phyloP scores from a whole-genome alignment of 495 filamentous ascomycete species.

The Tuber borchii region DNA sequence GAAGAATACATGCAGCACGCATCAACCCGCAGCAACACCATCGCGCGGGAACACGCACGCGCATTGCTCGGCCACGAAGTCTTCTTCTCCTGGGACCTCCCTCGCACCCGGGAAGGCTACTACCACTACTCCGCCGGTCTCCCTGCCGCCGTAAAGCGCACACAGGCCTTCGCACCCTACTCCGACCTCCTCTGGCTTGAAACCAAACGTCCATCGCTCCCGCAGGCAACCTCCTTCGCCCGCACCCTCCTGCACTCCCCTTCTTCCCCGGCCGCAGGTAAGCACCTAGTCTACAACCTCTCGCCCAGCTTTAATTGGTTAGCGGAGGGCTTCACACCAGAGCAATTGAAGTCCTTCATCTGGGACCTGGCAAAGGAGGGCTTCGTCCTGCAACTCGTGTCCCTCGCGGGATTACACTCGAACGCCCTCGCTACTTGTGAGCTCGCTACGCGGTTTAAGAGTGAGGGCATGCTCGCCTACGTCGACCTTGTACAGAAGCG shows the following conservation, averaged over 20 bases:
- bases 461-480: constrained; percentile 91
- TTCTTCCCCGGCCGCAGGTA: constrained; percentile 48
- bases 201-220: constrained; percentile 78
- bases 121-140: constrained; percentile 93
- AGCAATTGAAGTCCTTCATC: constrained; percentile 74
- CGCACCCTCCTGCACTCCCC: constrained; percentile 55
- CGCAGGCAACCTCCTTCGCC: constrained; percentile 67
- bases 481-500: constrained; percentile 78
- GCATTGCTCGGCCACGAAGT: constrained; percentile 55
- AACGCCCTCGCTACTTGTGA: constrained; percentile 83
- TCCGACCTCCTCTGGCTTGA: constrained; percentile 97
- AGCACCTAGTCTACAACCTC: constrained; percentile 93
- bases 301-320: constrained; percentile 98
- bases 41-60: constrained; percentile 64
- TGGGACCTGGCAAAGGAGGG: constrained; percentile 93
- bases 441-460: constrained; percentile 73
- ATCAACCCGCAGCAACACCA: constrained; percentile 54
- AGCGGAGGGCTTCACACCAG: constrained; percentile 79
- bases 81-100: constrained; percentile 82
- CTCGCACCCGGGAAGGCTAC: constrained; percentile 88
- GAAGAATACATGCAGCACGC: constrained; percentile 58
- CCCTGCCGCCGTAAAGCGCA: constrained; percentile 82
- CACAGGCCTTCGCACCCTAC: constrained; percentile 81
- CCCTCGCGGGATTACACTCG: constrained; percentile 80
- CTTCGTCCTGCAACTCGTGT: constrained; percentile 89